A percentile compares a stretch with the other conserved stretches of the same genome.
phyloP scores from a whole-genome alignment of 164 flowering plant species.

The Saururus chinensis region DNA sequence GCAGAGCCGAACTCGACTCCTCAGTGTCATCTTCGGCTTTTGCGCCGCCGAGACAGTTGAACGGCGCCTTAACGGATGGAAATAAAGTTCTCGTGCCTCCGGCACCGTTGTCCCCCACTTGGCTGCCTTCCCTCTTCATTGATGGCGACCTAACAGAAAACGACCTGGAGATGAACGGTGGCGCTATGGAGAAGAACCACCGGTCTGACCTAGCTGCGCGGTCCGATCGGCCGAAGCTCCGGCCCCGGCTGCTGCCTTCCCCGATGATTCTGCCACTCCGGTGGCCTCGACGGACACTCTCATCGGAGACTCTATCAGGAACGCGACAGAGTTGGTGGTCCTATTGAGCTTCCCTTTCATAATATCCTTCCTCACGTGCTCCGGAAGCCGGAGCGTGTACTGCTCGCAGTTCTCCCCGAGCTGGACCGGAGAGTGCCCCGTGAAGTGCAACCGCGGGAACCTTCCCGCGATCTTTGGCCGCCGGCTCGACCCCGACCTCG shows the following conservation, averaged over 20 bases:
- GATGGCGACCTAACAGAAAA: constrained; percentile 31
- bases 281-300: no score
- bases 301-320: constrained; percentile 7
- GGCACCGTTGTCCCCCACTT: constrained; percentile 6
- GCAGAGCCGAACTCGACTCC: background rate
- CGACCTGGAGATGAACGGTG: constrained; percentile 38
- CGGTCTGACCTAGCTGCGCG: constrained; percentile 33
- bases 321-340: constrained; percentile 25
- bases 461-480: constrained; percentile 1
- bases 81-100: background rate
- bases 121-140: constrained; percentile 17
- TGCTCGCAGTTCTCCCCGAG: constrained; percentile 55
- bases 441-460: constrained; percentile 60
- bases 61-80: constrained; percentile 13
- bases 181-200: constrained; percentile 40
- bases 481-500: no score
- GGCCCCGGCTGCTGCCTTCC: no score
- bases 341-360: constrained; percentile 36
- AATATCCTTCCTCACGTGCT: constrained; percentile 37
- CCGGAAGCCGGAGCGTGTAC: constrained; percentile 51
- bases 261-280: constrained; percentile 23
- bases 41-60: constrained; percentile 8
- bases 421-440: constrained; percentile 63
- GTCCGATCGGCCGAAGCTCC: constrained; percentile 17
- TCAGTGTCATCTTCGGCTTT: background rate